A percentile compares a stretch with the other conserved stretches of the same genome.
Conservation (phyloP, 2,329 filamentous ascomycete genomes). For the Neonectria hederae region DNA sequence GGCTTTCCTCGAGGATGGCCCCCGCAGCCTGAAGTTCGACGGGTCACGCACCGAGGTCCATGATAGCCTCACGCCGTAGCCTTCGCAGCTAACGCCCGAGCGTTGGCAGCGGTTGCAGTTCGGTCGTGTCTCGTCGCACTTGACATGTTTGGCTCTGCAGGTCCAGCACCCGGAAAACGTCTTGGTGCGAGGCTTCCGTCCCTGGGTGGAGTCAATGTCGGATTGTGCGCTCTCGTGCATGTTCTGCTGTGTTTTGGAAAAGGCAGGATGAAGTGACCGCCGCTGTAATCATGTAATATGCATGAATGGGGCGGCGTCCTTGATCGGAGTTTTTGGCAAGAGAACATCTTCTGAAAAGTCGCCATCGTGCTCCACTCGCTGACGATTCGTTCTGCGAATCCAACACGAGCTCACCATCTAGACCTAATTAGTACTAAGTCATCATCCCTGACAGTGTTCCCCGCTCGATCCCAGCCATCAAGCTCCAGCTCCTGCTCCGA, state of each 20-base stretch:
- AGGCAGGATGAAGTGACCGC: neutral
- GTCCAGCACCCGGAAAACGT: slow-evolving; percentile 42
- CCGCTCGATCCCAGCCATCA: slow-evolving; percentile 3
- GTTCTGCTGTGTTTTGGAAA: neutral
- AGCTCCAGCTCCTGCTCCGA: neutral
- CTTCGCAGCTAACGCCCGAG: slow-evolving; percentile 33
- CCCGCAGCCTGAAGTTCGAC: slow-evolving; percentile 26
- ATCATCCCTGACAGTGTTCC: neutral
- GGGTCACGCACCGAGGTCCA: slow-evolving; percentile 40
- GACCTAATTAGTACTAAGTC: neutral
- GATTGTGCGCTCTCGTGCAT: slow-evolving; percentile 28
- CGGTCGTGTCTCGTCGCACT: slow-evolving; percentile 42
- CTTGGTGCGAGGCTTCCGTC: slow-evolving; percentile 38
- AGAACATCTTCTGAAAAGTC: neutral
- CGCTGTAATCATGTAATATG: neutral
- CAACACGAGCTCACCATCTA: neutral
- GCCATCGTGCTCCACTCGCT: neutral
- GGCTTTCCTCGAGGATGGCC: slow-evolving; percentile 16
- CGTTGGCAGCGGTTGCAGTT: slow-evolving; percentile 34
- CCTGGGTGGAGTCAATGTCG: slow-evolving; percentile 23
- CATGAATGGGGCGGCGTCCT: neutral
- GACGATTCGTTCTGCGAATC: neutral
- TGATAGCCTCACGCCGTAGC: slow-evolving; percentile 36
- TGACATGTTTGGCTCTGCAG: slow-evolving; percentile 40
- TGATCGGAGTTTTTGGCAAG: neutral